Conservation (phyloP, 345 rosid genomes). For the Rubroshorea leprosula region DNA sequence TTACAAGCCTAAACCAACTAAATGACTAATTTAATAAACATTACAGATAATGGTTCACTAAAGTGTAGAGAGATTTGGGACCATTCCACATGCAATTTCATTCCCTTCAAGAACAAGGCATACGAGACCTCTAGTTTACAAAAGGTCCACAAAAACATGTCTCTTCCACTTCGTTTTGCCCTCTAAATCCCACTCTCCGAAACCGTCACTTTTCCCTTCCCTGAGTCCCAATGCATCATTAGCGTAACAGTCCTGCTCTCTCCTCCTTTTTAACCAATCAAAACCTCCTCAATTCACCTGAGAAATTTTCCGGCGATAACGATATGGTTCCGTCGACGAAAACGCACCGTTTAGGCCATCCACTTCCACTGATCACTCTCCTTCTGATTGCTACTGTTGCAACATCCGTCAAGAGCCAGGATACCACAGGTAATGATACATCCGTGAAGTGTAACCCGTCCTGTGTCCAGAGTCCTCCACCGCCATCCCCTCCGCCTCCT, state of each 20-base stretch:
- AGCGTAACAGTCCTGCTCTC: too few relatives aligned
- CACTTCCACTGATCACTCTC: neutral
- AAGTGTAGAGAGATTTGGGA: neutral
- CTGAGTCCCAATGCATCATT: neutral
- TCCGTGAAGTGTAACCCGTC: slow-evolving; percentile 43
- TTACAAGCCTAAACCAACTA: neutral
- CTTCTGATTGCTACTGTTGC: neutral
- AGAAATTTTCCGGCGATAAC: neutral
- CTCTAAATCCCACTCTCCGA: neutral
- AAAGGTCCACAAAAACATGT: neutral
- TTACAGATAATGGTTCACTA: too few relatives aligned
- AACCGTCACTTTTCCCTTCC: neutral
- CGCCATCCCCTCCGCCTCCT: slow-evolving; percentile 30
- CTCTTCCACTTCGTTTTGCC: neutral
- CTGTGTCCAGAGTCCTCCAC: slow-evolving; percentile 46
- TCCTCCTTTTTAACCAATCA: too few relatives aligned
- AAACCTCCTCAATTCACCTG: neutral
- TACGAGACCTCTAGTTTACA: neutral
- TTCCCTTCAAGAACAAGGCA: neutral
- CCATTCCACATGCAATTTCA: neutral
- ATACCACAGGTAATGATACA: too few relatives aligned
- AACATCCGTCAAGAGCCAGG: neutral
- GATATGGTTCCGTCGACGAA: neutral
- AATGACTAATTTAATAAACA: neutral
- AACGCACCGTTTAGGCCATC: neutral